These are phyloP conservation scores for Polymyxa betae DNA, from an alignment of 208 protist genomes.

Conservation along the genomic window DNA sequence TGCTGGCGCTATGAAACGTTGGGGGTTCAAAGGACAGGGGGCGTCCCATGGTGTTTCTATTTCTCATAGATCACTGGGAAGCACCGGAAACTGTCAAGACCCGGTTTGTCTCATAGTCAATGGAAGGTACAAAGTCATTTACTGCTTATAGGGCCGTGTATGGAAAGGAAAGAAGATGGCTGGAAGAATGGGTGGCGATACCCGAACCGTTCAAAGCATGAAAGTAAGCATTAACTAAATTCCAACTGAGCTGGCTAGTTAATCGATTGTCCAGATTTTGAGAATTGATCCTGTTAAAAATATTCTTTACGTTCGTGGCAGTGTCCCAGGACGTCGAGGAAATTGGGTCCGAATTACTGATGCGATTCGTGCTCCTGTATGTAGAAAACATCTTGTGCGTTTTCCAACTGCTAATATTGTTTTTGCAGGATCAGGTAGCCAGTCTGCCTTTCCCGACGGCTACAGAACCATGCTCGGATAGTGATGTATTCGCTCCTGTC, in stretches of 20 bases:
- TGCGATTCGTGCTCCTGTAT: constrained; percentile 12
- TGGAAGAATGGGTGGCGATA: constrained; percentile 70
- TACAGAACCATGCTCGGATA: background rate
- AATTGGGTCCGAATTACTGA: constrained; percentile 51
- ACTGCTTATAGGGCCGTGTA: constrained; percentile 56
- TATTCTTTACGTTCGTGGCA: constrained; percentile 65
- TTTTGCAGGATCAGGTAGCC: background rate
- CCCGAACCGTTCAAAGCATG: constrained; percentile 64
- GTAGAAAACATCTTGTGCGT: background rate
- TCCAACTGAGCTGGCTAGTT: constrained; percentile 28
- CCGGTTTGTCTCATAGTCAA: constrained; percentile 13
- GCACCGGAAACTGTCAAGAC: constrained; percentile 62
- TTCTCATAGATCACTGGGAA: constrained; percentile 67
- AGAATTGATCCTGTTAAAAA: constrained; percentile 65
- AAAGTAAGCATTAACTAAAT: constrained; percentile 41
- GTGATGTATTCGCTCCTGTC: background rate
- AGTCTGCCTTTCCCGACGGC: background rate
- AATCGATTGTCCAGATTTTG: constrained; percentile 15
- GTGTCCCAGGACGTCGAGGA: constrained; percentile 60
- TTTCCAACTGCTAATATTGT: background rate
- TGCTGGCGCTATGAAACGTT: constrained; percentile 72
- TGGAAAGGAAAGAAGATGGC: constrained; percentile 77
- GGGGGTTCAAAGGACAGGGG: constrained; percentile 64
- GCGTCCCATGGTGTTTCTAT: constrained; percentile 71
- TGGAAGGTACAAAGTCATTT: constrained; percentile 19